A percentile compares a stretch with the other conserved stretches of the same genome.
Evolutionary conservation across 2,329 filamentous ascomycete genomes (phyloP).

Genomic region (Truncatella angustata): DNA sequence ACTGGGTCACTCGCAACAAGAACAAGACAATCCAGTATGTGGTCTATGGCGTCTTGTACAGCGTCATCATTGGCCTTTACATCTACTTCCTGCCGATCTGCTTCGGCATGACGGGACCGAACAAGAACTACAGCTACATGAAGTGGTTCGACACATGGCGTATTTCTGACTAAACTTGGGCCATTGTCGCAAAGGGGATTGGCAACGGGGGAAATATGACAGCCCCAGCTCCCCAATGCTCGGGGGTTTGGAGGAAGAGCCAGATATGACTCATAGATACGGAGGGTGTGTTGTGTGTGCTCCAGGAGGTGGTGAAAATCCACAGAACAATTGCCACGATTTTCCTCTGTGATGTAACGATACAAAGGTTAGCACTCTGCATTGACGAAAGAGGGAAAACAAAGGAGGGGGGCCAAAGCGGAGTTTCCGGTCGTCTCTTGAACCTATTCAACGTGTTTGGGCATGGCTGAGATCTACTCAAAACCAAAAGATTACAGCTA

Average conservation of each 20-base stretch:
- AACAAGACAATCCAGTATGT: constrained; percentile 61
- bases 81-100: constrained; percentile 89
- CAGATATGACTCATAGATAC: too few species aligned
- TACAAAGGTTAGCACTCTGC: constrained; percentile 19
- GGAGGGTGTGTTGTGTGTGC: neutral
- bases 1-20: constrained; percentile 75
- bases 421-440: constrained; percentile 18
- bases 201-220: neutral
- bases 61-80: constrained; percentile 75
- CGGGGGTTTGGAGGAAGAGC: neutral
- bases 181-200: too few species aligned
- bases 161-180: constrained; percentile 66
- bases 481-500: constrained; percentile 17
- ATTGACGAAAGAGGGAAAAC: constrained; percentile 15
- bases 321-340: neutral
- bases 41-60: constrained; percentile 75
- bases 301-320: neutral
- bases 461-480: neutral
- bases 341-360: constrained; percentile 19
- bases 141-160: constrained; percentile 92
- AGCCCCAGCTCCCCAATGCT: neutral
- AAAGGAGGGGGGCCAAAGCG: constrained; percentile 14
- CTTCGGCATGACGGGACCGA: constrained; percentile 89
- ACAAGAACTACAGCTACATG: constrained; percentile 83
- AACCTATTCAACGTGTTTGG: neutral